Conservation (phyloP, 345 rosid genomes). For the Trapa bicornis region DNA sequence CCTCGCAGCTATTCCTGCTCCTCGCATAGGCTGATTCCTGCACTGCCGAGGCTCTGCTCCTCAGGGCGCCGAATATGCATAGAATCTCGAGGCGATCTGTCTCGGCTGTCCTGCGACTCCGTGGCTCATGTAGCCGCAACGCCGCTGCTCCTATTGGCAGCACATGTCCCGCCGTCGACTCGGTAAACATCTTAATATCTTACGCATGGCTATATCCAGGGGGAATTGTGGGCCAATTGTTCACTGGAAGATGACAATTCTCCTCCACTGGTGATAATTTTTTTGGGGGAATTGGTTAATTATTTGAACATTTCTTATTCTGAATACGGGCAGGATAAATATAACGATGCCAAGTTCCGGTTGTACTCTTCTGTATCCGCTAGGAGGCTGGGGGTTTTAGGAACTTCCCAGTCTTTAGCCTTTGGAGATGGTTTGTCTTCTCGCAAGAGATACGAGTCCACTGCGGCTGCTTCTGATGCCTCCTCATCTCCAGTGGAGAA, state of each 20-base stretch:
- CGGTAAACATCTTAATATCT: constrained; percentile 22
- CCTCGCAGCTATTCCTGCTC: not conserved
- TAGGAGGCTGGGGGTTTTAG: constrained; percentile 19
- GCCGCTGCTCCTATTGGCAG: constrained; percentile 26
- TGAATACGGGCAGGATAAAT: constrained; percentile 26
- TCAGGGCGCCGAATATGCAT: constrained; percentile 31
- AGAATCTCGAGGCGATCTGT: constrained; percentile 57
- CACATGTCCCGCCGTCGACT: constrained; percentile 17
- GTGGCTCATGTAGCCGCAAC: constrained; percentile 22
- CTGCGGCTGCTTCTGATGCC: constrained; percentile 54
- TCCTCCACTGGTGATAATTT: not conserved
- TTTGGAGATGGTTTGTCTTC: constrained; percentile 25
- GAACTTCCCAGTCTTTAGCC: constrained; percentile 17
- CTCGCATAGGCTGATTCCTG: not conserved
- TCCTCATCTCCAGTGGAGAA: constrained; percentile 52
- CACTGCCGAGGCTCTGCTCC: not conserved
- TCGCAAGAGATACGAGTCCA: constrained; percentile 46
- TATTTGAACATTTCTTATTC: not conserved
- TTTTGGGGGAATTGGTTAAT: not conserved
- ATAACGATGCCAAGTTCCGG: constrained; percentile 28
- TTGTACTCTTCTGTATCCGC: constrained; percentile 44
- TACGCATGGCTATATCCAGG: not conserved
- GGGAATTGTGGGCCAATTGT: not conserved
- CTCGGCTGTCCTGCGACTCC: constrained; percentile 37
- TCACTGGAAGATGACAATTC: not conserved